A percentile compares a stretch with the other conserved stretches of the same genome.
Evolutionary conservation across 805 yeast species (phyloP).

Genomic region (Kazachstania africana): DNA sequence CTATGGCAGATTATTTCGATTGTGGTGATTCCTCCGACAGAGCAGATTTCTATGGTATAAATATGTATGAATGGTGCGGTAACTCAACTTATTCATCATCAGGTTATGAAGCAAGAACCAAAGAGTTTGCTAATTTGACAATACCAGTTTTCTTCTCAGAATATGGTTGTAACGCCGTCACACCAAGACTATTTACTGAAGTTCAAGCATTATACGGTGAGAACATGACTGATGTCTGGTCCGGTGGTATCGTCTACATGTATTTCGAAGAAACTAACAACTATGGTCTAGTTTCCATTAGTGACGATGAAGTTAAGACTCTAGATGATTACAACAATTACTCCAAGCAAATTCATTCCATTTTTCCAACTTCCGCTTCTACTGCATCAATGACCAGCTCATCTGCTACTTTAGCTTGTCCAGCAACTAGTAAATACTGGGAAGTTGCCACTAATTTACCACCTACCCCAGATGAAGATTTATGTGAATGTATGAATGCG

Average conservation of each 20-base stretch:
- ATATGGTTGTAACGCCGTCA: slow-evolving; percentile 64
- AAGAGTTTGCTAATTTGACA: slow-evolving; percentile 51
- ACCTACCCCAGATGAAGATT: slow-evolving; percentile 59
- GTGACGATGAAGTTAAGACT: slow-evolving; percentile 40
- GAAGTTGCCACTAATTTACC: slow-evolving; percentile 54
- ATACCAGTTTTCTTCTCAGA: slow-evolving; percentile 73
- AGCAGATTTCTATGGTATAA: slow-evolving; percentile 79
- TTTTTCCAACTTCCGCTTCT: slow-evolving; percentile 42
- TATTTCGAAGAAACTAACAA: slow-evolving; percentile 66
- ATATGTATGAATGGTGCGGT: slow-evolving; percentile 89
- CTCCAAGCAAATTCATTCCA: slow-evolving; percentile 41
- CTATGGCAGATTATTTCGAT: slow-evolving; percentile 62
- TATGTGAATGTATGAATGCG: slow-evolving; percentile 51
- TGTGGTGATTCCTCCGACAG: slow-evolving; percentile 55
- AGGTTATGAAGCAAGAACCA: slow-evolving; percentile 57
- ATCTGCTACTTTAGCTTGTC: slow-evolving; percentile 47
- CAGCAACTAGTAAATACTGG: slow-evolving; percentile 48
- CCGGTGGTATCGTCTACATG: slow-evolving; percentile 85
- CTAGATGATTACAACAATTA: slow-evolving; percentile 53
- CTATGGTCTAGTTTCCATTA: slow-evolving; percentile 58
- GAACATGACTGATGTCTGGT: slow-evolving; percentile 76
- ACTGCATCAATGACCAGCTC: slow-evolving; percentile 30
- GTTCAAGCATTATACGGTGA: slow-evolving; percentile 50
- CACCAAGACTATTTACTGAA: slow-evolving; percentile 65
- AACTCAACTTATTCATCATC: slow-evolving; percentile 41